phyloP scores from a whole-genome alignment of 768 basidiomycete species.

The Candolleomyces efflorescens region DNA sequence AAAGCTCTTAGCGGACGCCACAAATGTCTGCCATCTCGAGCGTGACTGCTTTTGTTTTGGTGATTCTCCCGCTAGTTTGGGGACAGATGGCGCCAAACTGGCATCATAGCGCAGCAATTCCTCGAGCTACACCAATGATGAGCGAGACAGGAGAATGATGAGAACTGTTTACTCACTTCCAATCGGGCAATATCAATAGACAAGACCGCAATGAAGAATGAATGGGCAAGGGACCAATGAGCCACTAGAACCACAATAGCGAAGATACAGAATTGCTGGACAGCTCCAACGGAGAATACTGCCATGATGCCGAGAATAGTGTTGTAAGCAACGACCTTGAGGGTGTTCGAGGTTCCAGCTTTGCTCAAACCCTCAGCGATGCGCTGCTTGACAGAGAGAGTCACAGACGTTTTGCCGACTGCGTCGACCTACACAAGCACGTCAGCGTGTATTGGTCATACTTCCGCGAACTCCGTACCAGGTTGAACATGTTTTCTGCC shows the following conservation, averaged over 20 bases:
- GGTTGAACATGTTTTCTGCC: slow-evolving; percentile 95
- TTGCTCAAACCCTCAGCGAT: slow-evolving; percentile 87
- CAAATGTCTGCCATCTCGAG: slow-evolving; percentile 41
- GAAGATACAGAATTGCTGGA: slow-evolving; percentile 90
- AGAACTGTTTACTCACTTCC: slow-evolving; percentile 47
- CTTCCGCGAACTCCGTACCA: slow-evolving; percentile 47
- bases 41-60: slow-evolving; percentile 39
- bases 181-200: slow-evolving; percentile 95
- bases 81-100: slow-evolving; percentile 43
- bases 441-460: slow-evolving; percentile 17
- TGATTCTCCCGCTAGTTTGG: slow-evolving; percentile 17
- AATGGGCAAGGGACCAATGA: slow-evolving; percentile 96
- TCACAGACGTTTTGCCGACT: slow-evolving; percentile 79
- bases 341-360: slow-evolving; percentile 87
- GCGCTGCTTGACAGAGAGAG: slow-evolving; percentile 84
- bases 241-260: slow-evolving; percentile 92
- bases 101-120: slow-evolving; percentile 79
- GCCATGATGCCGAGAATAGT: slow-evolving; percentile 72
- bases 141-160: neutral
- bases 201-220: slow-evolving; percentile 91
- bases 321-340: slow-evolving; percentile 89
- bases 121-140: slow-evolving; percentile 50
- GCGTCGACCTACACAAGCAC: slow-evolving; percentile 66
- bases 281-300: slow-evolving; percentile 70
- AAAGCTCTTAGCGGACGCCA: slow-evolving; percentile 37